Conservation (phyloP, 345 rosid species). For the Eucalyptus curtisii region DNA sequence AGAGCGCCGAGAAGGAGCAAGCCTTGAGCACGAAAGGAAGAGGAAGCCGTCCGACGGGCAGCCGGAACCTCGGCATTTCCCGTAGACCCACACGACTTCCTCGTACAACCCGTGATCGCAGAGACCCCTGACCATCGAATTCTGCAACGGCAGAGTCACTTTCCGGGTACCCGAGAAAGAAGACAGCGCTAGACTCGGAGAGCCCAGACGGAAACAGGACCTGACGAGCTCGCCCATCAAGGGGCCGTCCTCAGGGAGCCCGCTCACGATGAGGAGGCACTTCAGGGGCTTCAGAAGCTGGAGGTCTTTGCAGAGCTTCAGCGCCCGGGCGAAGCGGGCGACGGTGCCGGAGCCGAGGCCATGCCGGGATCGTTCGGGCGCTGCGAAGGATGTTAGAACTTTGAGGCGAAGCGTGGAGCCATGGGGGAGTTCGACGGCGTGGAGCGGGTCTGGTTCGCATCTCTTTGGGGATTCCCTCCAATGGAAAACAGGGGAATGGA, state of each 20-base stretch:
- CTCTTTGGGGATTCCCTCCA: not conserved
- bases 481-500: not conserved
- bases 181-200: slow-evolving; percentile 18
- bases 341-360: not conserved
- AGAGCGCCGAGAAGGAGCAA: slow-evolving; percentile 15
- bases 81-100: slow-evolving; percentile 16
- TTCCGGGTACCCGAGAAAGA: slow-evolving; percentile 1
- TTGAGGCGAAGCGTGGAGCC: not conserved
- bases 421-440: not conserved
- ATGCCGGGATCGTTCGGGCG: not conserved
- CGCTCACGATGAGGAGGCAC: slow-evolving; percentile 13
- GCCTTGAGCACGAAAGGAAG: slow-evolving; percentile 42
- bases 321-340: not conserved
- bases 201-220: slow-evolving; percentile 21
- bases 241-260: slow-evolving; percentile 1
- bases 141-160: slow-evolving; percentile 10
- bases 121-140: slow-evolving; percentile 24
- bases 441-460: not conserved
- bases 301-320: not conserved
- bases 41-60: slow-evolving; percentile 19
- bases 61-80: slow-evolving; percentile 7
- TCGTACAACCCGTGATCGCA: slow-evolving; percentile 13
- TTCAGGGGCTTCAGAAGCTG: slow-evolving; percentile 13
- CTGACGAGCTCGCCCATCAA: slow-evolving; percentile 12
- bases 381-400: not conserved